These are phyloP conservation scores for Talinum fruticosum DNA, from an alignment of 148 eudicot genomes.

Conservation along the genomic window DNA sequence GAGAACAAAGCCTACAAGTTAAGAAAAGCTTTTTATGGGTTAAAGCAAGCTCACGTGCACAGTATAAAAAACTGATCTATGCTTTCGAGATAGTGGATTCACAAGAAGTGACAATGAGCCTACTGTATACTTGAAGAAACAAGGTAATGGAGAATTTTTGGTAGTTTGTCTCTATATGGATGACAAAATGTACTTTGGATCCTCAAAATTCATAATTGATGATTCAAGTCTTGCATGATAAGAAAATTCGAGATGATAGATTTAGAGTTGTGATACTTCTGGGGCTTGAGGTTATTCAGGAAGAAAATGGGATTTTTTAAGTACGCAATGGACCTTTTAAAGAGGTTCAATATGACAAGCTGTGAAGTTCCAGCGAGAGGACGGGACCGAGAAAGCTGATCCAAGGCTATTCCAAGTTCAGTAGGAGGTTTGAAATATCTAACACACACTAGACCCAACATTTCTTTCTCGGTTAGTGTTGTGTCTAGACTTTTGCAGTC, in stretches of 20 bases:
- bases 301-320: not conserved
- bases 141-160: too few relatives aligned
- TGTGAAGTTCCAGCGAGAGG: too few relatives aligned
- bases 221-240: too few relatives aligned
- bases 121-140: not conserved
- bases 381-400: too few relatives aligned
- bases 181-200: too few relatives aligned
- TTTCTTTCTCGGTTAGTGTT: constrained; percentile 16
- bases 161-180: too few relatives aligned
- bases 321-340: too few relatives aligned
- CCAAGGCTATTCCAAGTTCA: too few relatives aligned
- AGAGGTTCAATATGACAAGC: too few relatives aligned
- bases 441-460: not conserved
- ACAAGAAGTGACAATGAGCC: not conserved
- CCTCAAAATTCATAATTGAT: too few relatives aligned
- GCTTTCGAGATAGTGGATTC: not conserved
- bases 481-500: constrained; percentile 15
- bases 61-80: not conserved
- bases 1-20: not conserved
- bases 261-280: not conserved
- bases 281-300: not conserved
- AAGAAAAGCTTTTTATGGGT: not conserved
- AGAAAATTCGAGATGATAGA: too few relatives aligned
- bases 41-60: not conserved
- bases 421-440: too few relatives aligned